Conservation (phyloP, 1,284 basidiomycete genomes). For the Phylloboletellus chloephorus region DNA sequence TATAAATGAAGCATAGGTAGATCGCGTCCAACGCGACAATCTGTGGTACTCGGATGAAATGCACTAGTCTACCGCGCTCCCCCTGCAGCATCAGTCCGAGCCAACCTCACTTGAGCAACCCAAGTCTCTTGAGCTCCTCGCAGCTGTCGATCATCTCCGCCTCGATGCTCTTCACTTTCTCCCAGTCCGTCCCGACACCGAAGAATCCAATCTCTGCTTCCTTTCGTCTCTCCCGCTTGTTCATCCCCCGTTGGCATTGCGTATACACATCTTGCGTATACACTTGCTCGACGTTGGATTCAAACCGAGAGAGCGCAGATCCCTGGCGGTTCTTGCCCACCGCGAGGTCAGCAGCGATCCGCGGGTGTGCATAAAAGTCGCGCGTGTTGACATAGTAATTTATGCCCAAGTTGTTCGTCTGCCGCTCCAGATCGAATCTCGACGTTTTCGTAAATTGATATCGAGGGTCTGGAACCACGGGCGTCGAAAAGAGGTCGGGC, state of each 20-base stretch:
- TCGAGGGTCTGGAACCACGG: slow-evolving; percentile 70
- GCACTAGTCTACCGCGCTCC: slow-evolving; percentile 11
- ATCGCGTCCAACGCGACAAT: background rate
- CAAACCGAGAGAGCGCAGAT: slow-evolving; percentile 47
- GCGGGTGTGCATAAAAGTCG: slow-evolving; percentile 76
- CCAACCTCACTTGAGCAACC: slow-evolving; percentile 38
- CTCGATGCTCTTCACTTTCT: slow-evolving; percentile 69
- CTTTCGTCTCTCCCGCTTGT: slow-evolving; percentile 59
- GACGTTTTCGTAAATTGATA: slow-evolving; percentile 67
- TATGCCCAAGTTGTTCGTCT: slow-evolving; percentile 65
- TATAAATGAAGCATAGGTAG: slow-evolving; percentile 29
- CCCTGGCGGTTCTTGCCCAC: slow-evolving; percentile 39
- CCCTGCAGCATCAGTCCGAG: slow-evolving; percentile 4
- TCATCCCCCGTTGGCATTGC: slow-evolving; percentile 62
- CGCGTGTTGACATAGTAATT: slow-evolving; percentile 82
- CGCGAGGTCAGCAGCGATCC: slow-evolving; percentile 65
- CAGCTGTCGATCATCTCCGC: slow-evolving; percentile 66
- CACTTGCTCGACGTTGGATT: slow-evolving; percentile 62
- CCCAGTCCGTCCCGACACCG: slow-evolving; percentile 85
- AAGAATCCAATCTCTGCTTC: slow-evolving; percentile 81
- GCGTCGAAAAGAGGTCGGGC: slow-evolving; percentile 67
- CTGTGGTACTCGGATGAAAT: slow-evolving; percentile 3
- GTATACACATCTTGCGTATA: slow-evolving; percentile 69
- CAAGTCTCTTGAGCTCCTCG: slow-evolving; percentile 63
- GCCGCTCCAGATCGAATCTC: slow-evolving; percentile 58